Conservation (phyloP, 2,329 filamentous ascomycete species). For the Penicillium sp. region DNA sequence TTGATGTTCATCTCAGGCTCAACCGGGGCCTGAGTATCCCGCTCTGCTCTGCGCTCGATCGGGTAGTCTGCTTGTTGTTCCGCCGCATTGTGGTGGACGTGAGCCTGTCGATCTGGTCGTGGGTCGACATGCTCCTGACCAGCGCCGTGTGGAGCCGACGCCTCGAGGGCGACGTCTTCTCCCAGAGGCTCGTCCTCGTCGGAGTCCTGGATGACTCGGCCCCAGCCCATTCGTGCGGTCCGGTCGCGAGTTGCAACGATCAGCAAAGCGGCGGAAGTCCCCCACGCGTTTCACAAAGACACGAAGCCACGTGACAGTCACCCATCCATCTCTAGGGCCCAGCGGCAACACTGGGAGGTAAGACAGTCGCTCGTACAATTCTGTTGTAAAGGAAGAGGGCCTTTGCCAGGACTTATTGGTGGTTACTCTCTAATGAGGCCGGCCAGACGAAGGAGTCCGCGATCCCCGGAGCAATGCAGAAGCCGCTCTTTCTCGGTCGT, state of each 20-base stretch:
- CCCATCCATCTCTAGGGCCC: too few relatives aligned
- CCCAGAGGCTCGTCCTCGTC: slow-evolving; percentile 38
- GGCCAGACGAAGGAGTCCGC: too few relatives aligned
- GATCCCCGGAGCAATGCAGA: too few relatives aligned
- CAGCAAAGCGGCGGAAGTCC: slow-evolving; percentile 1
- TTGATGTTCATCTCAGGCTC: slow-evolving; percentile 26
- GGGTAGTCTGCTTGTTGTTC: slow-evolving; percentile 9
- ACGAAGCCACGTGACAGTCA: slow-evolving; percentile 8
- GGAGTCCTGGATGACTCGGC: slow-evolving; percentile 41
- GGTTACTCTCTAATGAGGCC: too few relatives aligned
- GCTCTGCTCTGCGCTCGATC: slow-evolving; percentile 2
- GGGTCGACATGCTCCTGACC: slow-evolving; percentile 14
- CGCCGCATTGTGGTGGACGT: slow-evolving; percentile 6
- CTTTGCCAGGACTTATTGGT: too few relatives aligned
- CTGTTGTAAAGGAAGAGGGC: too few relatives aligned
- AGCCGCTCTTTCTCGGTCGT: too few relatives aligned
- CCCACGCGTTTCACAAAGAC: slow-evolving; percentile 7
- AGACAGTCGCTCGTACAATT: too few relatives aligned
- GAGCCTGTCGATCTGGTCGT: slow-evolving; percentile 2
- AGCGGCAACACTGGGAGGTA: too few relatives aligned
- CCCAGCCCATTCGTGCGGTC: slow-evolving; percentile 26
- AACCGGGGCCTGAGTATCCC: slow-evolving; percentile 6
- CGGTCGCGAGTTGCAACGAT: slow-evolving; percentile 4
- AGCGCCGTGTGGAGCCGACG: slow-evolving; percentile 16
- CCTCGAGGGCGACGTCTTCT: slow-evolving; percentile 18